These are phyloP conservation scores for Epichloe brachyelytri DNA, from an alignment of 2,329 filamentous ascomycete species.

Conservation along the genomic window DNA sequence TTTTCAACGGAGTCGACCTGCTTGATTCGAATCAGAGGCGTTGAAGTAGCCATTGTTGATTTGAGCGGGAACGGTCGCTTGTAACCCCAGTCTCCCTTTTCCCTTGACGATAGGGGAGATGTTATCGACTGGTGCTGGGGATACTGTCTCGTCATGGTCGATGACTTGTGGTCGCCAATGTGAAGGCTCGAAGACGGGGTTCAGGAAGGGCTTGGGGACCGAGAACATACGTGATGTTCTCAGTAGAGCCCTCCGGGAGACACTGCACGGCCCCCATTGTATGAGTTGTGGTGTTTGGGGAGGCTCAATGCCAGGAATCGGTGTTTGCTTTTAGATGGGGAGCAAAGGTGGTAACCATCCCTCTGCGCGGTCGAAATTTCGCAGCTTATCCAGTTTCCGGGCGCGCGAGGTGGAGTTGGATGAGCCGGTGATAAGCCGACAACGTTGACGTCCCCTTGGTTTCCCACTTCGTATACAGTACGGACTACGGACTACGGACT, in stretches of 20 bases:
- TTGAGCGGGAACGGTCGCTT: constrained; percentile 73
- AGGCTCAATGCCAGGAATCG: constrained; percentile 18
- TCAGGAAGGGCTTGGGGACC: constrained; percentile 63
- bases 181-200: constrained; percentile 36
- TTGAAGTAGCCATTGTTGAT: constrained; percentile 57
- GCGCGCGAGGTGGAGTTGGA: constrained; percentile 2
- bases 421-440: constrained; percentile 18
- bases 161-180: constrained; percentile 22
- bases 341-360: constrained; percentile 1
- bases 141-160: constrained; percentile 52
- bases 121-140: constrained; percentile 77
- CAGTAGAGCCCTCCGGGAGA: constrained; percentile 58
- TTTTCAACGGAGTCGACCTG: constrained; percentile 76
- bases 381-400: constrained; percentile 4
- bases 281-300: constrained; percentile 13
- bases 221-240: constrained; percentile 84
- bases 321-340: background rate
- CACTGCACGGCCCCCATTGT: constrained; percentile 25
- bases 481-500: no score
- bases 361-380: constrained; percentile 16
- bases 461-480: no score
- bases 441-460: background rate
- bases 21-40: constrained; percentile 64
- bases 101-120: constrained; percentile 58
- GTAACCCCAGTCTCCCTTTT: constrained; percentile 80